Conservation (phyloP, 2,329 filamentous ascomycete genomes). For the Fusarium humuli region DNA sequence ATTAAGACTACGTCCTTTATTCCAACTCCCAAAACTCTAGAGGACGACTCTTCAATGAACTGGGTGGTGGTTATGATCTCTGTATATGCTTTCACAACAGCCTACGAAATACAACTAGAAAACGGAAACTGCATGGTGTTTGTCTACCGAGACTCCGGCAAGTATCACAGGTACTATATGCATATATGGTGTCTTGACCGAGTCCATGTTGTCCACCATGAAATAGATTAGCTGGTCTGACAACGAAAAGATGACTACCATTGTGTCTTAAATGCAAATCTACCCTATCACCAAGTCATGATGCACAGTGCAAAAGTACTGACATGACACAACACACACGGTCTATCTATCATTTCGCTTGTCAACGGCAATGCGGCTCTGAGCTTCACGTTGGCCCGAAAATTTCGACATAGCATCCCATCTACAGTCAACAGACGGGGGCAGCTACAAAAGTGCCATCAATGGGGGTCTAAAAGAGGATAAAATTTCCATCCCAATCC, state of each 20-base stretch:
- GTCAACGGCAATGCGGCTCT: conserved; percentile 40
- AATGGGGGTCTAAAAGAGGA: conserved; percentile 39
- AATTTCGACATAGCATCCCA: conserved; percentile 38
- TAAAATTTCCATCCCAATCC: conserved; percentile 22
- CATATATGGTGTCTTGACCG: too few relatives aligned
- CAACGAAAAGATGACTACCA: not conserved
- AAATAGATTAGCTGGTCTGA: not conserved
- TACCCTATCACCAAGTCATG: conserved; percentile 23
- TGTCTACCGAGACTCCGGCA: too few relatives aligned
- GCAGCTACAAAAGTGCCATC: conserved; percentile 46
- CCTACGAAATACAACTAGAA: too few relatives aligned
- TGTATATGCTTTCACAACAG: too few relatives aligned
- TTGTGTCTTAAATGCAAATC: not conserved
- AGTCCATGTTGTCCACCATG: too few relatives aligned
- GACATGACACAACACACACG: conserved; percentile 37
- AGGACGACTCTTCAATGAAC: too few relatives aligned
- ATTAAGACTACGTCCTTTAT: not conserved
- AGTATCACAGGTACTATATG: too few relatives aligned
- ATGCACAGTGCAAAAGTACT: conserved; percentile 29
- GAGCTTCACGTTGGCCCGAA: conserved; percentile 37
- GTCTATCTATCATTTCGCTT: conserved; percentile 41
- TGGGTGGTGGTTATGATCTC: too few relatives aligned
- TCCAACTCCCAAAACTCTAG: not conserved
- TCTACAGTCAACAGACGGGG: conserved; percentile 21
- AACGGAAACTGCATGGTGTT: too few relatives aligned